Evolutionary conservation across 768 basidiomycete genomes (phyloP).

Genomic region (Dioszegia hungarica): DNA sequence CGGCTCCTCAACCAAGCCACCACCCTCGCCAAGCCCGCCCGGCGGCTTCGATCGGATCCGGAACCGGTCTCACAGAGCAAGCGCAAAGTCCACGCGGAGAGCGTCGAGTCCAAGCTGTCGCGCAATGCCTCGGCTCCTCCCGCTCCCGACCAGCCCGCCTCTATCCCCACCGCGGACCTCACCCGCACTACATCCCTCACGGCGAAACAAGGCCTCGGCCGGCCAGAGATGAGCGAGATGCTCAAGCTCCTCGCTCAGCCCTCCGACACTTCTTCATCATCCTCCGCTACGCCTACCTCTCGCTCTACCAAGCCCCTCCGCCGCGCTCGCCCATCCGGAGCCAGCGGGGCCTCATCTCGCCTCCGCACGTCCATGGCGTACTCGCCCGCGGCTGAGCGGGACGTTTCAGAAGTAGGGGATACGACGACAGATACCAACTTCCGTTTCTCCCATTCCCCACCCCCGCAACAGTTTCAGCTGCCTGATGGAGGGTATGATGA

Average conservation of each 20-base stretch:
- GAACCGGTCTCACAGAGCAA: not conserved
- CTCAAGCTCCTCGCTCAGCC: constrained; percentile 25
- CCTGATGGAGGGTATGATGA: constrained; percentile 27
- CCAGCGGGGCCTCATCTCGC: not conserved
- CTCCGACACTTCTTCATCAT: not conserved
- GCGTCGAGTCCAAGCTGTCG: constrained; percentile 3
- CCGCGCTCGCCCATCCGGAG: constrained; percentile 1
- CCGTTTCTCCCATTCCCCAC: not conserved
- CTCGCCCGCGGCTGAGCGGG: not conserved
- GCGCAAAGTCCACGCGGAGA: not conserved
- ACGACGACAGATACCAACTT: not conserved
- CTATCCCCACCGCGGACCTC: not conserved
- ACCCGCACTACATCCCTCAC: not conserved
- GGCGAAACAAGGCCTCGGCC: not conserved
- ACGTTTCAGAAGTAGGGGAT: constrained; percentile 1
- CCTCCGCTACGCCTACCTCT: not conserved
- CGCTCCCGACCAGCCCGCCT: not conserved
- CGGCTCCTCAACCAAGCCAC: constrained; percentile 21
- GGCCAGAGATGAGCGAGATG: constrained; percentile 27
- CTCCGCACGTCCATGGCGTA: not conserved
- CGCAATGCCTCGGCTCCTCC: constrained; percentile 6
- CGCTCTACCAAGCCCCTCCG: constrained; percentile 8
- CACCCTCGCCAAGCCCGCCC: not conserved
- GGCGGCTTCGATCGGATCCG: not conserved
- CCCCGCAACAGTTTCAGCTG: not conserved